phyloP scores from a whole-genome alignment of 257 asterid genomes.

The Eucommia ulmoides region DNA sequence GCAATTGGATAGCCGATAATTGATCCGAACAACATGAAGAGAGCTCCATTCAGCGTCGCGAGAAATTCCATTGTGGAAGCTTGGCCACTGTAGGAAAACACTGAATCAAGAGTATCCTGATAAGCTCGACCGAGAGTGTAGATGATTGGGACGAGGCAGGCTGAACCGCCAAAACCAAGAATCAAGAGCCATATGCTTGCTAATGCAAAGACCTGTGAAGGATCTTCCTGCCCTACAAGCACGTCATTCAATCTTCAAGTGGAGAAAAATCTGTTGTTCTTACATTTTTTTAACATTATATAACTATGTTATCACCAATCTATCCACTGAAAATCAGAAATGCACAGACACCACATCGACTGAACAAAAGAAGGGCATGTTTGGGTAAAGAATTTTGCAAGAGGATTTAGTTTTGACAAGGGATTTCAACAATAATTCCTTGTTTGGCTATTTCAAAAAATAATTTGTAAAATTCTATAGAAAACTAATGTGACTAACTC shows the following conservation, averaged over 20 bases:
- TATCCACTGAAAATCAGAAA: no score
- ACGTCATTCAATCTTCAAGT: slow-evolving; percentile 51
- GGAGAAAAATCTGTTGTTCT: slow-evolving; percentile 11
- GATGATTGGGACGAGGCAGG: slow-evolving; percentile 58
- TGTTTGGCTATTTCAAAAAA: no score
- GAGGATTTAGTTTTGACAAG: no score
- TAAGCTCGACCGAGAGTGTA: slow-evolving; percentile 59
- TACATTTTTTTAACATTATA: background rate
- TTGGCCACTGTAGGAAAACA: slow-evolving; percentile 33
- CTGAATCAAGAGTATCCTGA: slow-evolving; percentile 52
- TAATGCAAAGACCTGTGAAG: slow-evolving; percentile 81
- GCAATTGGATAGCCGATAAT: slow-evolving; percentile 81
- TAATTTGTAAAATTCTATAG: no score
- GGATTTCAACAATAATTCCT: no score
- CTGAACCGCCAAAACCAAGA: slow-evolving; percentile 75
- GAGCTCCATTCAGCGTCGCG: slow-evolving; percentile 48
- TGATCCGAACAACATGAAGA: slow-evolving; percentile 70
- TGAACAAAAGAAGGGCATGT: no score
- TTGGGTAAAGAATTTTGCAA: no score
- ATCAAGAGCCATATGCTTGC: slow-evolving; percentile 87
- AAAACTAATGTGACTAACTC: no score
- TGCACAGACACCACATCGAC: no score
- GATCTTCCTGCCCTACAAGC: slow-evolving; percentile 99
- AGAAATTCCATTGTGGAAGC: slow-evolving; percentile 42
- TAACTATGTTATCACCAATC: no score